phyloP scores from a whole-genome alignment of 768 basidiomycete species.

The Hydnomerulius pinastri region DNA sequence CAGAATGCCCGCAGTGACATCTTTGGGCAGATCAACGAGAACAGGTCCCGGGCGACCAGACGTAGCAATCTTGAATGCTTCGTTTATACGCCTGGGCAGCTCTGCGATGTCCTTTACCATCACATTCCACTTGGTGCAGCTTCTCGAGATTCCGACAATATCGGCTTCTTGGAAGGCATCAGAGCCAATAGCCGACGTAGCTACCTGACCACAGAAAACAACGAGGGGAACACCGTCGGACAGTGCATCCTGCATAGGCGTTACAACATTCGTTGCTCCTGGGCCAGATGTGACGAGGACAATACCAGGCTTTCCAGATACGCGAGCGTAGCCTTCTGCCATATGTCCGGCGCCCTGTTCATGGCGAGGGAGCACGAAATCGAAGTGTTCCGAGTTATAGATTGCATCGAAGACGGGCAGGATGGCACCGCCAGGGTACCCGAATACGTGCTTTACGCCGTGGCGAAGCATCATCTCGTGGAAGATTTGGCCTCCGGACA shows the following conservation, averaged over 20 bases:
- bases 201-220: slow-evolving; percentile 98
- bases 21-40: slow-evolving; percentile 98
- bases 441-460: slow-evolving; percentile 94
- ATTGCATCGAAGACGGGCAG: slow-evolving; percentile 99
- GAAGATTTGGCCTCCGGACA: slow-evolving; percentile 96
- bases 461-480: slow-evolving; percentile 99
- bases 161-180: slow-evolving; percentile 99
- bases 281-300: slow-evolving; percentile 98
- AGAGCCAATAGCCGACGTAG: slow-evolving; percentile 97
- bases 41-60: slow-evolving; percentile 97
- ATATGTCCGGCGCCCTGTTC: slow-evolving; percentile 99
- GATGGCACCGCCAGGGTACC: slow-evolving; percentile 97
- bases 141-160: slow-evolving; percentile 91
- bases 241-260: slow-evolving; percentile 96
- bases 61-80: slow-evolving; percentile 99
- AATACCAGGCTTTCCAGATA: slow-evolving; percentile 97
- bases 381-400: slow-evolving; percentile 91
- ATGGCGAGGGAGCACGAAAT: slow-evolving; percentile 94
- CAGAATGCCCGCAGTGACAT: slow-evolving; percentile 92
- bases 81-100: slow-evolving; percentile 93
- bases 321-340: slow-evolving; percentile 97
- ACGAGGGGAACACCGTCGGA: slow-evolving; percentile 93
- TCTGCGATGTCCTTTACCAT: slow-evolving; percentile 98
- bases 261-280: slow-evolving; percentile 96
- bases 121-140: slow-evolving; percentile 99